Evolutionary conservation across 2,329 filamentous ascomycete species (phyloP).

Genomic region (Pezicula radicicola): DNA sequence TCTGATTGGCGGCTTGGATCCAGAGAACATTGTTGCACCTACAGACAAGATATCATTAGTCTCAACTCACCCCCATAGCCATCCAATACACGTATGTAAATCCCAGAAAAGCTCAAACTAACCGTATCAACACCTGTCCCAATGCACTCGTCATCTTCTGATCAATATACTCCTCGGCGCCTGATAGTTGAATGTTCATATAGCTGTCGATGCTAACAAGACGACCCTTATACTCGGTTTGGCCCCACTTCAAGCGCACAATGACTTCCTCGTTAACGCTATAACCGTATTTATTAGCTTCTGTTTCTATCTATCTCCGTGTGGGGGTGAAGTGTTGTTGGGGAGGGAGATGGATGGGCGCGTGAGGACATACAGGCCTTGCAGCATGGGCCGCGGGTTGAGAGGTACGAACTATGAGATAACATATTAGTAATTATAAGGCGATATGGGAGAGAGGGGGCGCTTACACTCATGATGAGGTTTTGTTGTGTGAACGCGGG

Average conservation of each 20-base stretch:
- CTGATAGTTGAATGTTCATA: conserved; percentile 95
- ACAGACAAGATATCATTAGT: conserved; percentile 7
- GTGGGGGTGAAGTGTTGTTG: neutral
- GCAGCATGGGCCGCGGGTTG: conserved; percentile 95
- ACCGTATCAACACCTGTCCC: conserved; percentile 92
- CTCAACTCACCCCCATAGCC: no score
- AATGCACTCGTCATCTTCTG: conserved; percentile 80
- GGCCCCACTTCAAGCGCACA: conserved; percentile 95
- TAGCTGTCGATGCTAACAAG: conserved; percentile 95
- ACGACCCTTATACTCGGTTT: conserved; percentile 94
- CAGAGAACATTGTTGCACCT: conserved; percentile 98
- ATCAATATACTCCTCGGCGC: conserved; percentile 89
- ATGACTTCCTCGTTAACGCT: conserved; percentile 88
- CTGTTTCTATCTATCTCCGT: neutral
- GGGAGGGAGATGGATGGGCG: conserved; percentile 2
- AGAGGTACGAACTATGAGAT: conserved; percentile 76
- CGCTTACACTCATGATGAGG: conserved; percentile 35
- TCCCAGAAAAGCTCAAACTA: conserved; percentile 22
- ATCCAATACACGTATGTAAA: no score
- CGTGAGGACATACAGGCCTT: conserved; percentile 68
- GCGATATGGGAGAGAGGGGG: neutral
- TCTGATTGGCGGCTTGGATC: conserved; percentile 63
- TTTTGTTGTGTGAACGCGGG: conserved; percentile 10
- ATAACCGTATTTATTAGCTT: conserved; percentile 11
- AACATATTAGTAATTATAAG: conserved; percentile 12